Conservation (phyloP, 1,284 basidiomycete species). For the Cutaneotrichosporon sp. region DNA sequence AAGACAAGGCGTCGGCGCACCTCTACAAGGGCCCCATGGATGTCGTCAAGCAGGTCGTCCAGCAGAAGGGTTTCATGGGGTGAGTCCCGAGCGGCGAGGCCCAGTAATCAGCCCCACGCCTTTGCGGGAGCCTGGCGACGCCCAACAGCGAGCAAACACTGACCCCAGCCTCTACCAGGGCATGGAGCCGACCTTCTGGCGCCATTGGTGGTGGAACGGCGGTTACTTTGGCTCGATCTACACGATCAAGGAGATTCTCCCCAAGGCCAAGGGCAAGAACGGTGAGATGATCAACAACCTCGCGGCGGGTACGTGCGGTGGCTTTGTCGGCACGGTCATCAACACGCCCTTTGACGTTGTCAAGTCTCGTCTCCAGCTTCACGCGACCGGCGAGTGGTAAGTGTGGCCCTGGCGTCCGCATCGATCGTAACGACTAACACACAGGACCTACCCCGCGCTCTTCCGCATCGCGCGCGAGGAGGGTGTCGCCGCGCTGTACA, state of each 20-base stretch:
- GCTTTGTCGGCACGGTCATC: conserved; percentile 71
- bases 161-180: conserved; percentile 59
- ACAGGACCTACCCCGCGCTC: conserved; percentile 56
- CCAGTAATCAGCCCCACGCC: neutral
- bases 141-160: neutral
- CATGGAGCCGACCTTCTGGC: conserved; percentile 95
- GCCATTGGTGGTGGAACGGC: conserved; percentile 85
- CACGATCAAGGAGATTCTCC: conserved; percentile 73
- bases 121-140: too few relatives aligned
- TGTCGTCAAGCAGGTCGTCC: conserved; percentile 75
- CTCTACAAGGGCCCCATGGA: conserved; percentile 82
- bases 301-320: conserved; percentile 82
- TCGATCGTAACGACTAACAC: neutral
- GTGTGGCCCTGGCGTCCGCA: neutral
- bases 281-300: conserved; percentile 86
- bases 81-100: conserved; percentile 55
- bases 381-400: conserved; percentile 77
- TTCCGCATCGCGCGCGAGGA: conserved; percentile 84
- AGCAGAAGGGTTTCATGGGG: conserved; percentile 74
- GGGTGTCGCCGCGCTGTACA: conserved; percentile 85
- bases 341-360: conserved; percentile 72
- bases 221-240: conserved; percentile 91
- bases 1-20: conserved; percentile 78
- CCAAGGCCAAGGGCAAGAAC: conserved; percentile 75
- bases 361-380: conserved; percentile 84